Evolutionary conservation across 441 rosid species (phyloP), one percentile per base, ranked within the genome.

Genomic region (Pelargonium cotyledonis): DNA sequence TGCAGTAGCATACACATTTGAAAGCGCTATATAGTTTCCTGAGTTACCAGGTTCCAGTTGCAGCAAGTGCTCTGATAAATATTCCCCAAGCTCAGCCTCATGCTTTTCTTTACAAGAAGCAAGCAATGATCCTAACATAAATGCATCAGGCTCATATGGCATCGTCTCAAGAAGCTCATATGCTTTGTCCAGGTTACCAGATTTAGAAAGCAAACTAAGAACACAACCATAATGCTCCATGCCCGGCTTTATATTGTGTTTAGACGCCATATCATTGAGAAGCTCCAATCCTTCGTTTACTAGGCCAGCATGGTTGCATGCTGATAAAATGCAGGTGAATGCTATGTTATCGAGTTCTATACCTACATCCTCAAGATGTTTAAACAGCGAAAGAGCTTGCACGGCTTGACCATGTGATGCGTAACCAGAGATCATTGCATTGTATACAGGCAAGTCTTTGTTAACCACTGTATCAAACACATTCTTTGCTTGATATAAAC

Each of bases 221-320:
- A 75, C 70, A 71, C 78, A 81, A 65, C 85, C 85, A 44, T 80
- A 85, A 72, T 85, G 89, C 80, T 87, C 86, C 71, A 82, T 70
- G 73, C 78, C 73, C 44, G 81, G 83, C 63, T 63, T 51, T 70
- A 77, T 18, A 6, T 62, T 67, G 41, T 79, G 67, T 65, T 81
- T 70, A 35, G 75, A 75, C 66, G 69, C 74, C 79, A 80, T 78
- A 29, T 72, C 79, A 68, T 67, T n/a, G 63, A 86, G 74, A 70
- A 79, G 64, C 72, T 71, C 78, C 65, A 76, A 40, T n/a, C 81
- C 85, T 74, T 87, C 83, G 35, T 79, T 68, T 19, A 77, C 69
- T 69, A 76, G 69, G 9, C 78, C 86, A 0, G 80, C 73, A 63
- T 81, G 84, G 70, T 65, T 68, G 79, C 85, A 83, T 16, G 85